Evolutionary conservation across 1,284 basidiomycete species (phyloP).

Genomic region (Bondarzewia mesenterica): DNA sequence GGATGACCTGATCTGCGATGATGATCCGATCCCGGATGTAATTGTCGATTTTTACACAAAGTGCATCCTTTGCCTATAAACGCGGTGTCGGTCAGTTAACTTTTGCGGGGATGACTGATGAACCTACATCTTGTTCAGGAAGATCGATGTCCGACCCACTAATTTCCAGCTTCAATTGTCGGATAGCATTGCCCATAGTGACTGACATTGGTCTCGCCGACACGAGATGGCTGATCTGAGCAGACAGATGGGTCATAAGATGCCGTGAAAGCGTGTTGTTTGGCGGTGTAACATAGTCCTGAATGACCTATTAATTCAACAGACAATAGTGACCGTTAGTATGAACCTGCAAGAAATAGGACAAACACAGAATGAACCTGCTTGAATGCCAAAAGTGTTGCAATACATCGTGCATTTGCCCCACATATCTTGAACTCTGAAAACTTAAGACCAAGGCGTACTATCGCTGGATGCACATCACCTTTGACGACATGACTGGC

Average conservation of each 20-base stretch:
- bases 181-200: slow-evolving; percentile 92
- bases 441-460: slow-evolving; percentile 75
- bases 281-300: slow-evolving; percentile 77
- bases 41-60: slow-evolving; percentile 84
- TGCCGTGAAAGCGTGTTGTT: slow-evolving; percentile 81
- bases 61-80: slow-evolving; percentile 74
- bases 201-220: slow-evolving; percentile 86
- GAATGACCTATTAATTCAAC: slow-evolving; percentile 56
- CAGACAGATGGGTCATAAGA: slow-evolving; percentile 81
- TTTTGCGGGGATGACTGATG: not conserved
- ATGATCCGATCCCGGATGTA: slow-evolving; percentile 95
- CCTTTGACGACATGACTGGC: slow-evolving; percentile 51
- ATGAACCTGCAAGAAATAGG: slow-evolving; percentile 9
- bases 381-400: slow-evolving; percentile 81
- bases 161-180: slow-evolving; percentile 95
- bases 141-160: slow-evolving; percentile 87
- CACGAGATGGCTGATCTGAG: slow-evolving; percentile 87
- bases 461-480: slow-evolving; percentile 76
- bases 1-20: slow-evolving; percentile 90
- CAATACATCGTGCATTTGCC: slow-evolving; percentile 83
- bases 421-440: slow-evolving; percentile 82
- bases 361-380: slow-evolving; percentile 38
- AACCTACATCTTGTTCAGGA: slow-evolving; percentile 84
- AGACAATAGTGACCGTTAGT: not conserved
- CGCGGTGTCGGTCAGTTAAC: not conserved